Base-by-base conservation (phyloP, 768 basidiomycete species). In the Boletus bicolor region DNA sequence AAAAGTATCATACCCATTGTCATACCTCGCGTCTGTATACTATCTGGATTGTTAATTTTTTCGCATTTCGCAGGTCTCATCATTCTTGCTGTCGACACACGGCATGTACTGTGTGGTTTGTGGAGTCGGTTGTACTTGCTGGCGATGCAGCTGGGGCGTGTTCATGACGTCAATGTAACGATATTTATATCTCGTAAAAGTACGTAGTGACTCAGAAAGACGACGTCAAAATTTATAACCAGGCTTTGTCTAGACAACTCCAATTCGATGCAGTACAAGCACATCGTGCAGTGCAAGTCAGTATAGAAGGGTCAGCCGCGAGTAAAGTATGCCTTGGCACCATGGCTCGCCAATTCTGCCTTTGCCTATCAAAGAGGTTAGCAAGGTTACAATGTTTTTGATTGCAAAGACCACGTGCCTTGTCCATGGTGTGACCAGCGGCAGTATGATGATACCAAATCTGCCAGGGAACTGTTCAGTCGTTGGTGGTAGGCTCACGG, bases 251-350 rank as follows among this genome's bases (percentile, higher is more conserved):
- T 62, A 57, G 6, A 17, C 28, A 30, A 35, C 21, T 42, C 35
- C 34, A 37, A 57, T 41, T 49, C 34, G 51, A 54, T 49, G 52
- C 38, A 43, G 49, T 59, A 57, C 56, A 62, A 49, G 53, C 68
- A 63, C 69, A 60, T 61, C 44, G 49, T 44, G 48, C 44, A 32
- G 54, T 51, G 36, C 51, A 53, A 32, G 58, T 61, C 19, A 44
- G 56, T 52, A 57, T 34, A 51, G 32, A 38, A 45, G 37, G 47
- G 59, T 82, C 72, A 91, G 58, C 89, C 90, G 56, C 90, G 83
- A 57, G 85, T 88, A 72, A 94, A 93, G 74, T 94, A 94, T 28
- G 90, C 84, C 71, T 87, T 91, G 55, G 93, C 88, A 12, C 93
- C 93, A 62, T 93, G 89, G 49, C 78, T 80, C 4, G 91, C 87